A percentile compares a stretch with the other conserved stretches of the same genome.
Evolutionary conservation across 495 filamentous ascomycete species (phyloP).

Genomic region (Oidiodendron maius): DNA sequence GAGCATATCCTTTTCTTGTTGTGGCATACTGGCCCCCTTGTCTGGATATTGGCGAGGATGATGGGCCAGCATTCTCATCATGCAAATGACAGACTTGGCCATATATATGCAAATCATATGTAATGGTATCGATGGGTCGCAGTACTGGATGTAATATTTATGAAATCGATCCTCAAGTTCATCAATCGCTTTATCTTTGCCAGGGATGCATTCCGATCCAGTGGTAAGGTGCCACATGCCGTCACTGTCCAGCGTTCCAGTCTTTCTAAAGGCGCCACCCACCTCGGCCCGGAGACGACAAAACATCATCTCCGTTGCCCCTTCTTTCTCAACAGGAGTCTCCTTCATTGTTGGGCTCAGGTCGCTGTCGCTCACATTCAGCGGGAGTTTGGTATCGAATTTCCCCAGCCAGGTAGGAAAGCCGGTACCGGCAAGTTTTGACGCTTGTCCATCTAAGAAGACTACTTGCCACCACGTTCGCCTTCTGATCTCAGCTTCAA

Average conservation of each 20-base stretch:
- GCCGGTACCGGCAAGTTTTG: conserved; percentile 58
- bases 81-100: conserved; percentile 34
- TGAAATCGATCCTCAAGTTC: conserved; percentile 36
- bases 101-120: conserved; percentile 49
- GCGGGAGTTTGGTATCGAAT: conserved; percentile 37
- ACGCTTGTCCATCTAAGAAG: conserved; percentile 46
- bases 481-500: conserved; percentile 56
- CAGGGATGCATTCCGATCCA: conserved; percentile 31
- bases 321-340: conserved; percentile 34
- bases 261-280: conserved; percentile 40
- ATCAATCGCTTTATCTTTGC: conserved; percentile 44
- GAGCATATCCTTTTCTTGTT: conserved; percentile 36
- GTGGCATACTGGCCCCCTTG: conserved; percentile 19
- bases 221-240: conserved; percentile 34
- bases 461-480: conserved; percentile 59
- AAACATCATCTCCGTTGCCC: conserved; percentile 55
- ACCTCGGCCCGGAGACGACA: conserved; percentile 46
- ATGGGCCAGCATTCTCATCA: conserved; percentile 36
- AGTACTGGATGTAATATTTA: conserved; percentile 46
- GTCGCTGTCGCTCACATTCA: conserved; percentile 38
- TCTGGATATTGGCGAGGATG: conserved; percentile 38
- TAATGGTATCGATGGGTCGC: conserved; percentile 54
- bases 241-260: conserved; percentile 13
- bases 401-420: conserved; percentile 36
- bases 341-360: conserved; percentile 35